Evolutionary conservation across 192 early-diverging fungal species (phyloP).

Genomic region (Coemansia sp.): DNA sequence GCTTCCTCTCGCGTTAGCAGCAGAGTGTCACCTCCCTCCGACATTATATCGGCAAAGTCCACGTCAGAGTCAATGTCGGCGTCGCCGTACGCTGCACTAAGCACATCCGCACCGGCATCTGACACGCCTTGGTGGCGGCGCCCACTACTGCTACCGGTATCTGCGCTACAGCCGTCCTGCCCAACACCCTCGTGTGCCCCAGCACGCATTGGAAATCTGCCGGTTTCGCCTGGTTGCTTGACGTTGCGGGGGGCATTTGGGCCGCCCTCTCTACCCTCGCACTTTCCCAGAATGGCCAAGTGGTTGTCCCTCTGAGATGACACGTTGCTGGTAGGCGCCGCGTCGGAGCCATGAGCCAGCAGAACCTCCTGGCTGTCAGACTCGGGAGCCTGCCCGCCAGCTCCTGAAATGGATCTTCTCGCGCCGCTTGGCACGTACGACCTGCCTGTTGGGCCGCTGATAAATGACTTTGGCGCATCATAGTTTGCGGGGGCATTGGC

Average conservation of each 20-base stretch:
- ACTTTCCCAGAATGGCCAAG: slow-evolving; percentile 25
- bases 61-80: slow-evolving; percentile 29
- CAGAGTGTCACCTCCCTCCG: slow-evolving; percentile 16
- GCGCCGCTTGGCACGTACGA: neutral
- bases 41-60: slow-evolving; percentile 19
- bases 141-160: slow-evolving; percentile 7
- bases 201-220: neutral
- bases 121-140: slow-evolving; percentile 6
- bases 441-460: neutral
- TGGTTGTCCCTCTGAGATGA: slow-evolving; percentile 38
- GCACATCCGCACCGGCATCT: slow-evolving; percentile 12
- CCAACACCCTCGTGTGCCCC: neutral
- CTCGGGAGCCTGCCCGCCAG: slow-evolving; percentile 5
- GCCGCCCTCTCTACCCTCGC: slow-evolving; percentile 7
- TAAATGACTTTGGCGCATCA: neutral
- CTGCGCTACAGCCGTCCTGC: slow-evolving; percentile 21
- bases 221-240: neutral
- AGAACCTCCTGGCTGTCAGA: neutral
- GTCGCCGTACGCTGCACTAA: slow-evolving; percentile 33
- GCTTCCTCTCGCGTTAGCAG: slow-evolving; percentile 39
- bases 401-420: slow-evolving; percentile 13
- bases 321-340: slow-evolving; percentile 23
- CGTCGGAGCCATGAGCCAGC: slow-evolving; percentile 2
- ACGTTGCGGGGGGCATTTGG: neutral
- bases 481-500: neutral